These are phyloP conservation scores for Byssochlamys sp. DNA, from an alignment of 2,329 filamentous ascomycete species.

Conservation along the genomic window DNA sequence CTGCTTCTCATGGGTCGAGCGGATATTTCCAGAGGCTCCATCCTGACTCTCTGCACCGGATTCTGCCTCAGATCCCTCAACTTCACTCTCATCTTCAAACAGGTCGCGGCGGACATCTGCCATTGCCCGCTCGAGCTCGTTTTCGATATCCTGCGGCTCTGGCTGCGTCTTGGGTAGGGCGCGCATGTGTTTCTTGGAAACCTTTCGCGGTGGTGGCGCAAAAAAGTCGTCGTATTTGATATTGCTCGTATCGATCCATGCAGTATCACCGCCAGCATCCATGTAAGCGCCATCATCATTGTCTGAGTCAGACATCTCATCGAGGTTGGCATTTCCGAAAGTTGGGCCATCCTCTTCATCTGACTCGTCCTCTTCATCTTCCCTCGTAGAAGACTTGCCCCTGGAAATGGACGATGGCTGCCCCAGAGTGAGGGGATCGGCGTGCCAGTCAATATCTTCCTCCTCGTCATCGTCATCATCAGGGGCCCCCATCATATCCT, in stretches of 20 bases:
- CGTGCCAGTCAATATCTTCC: constrained; percentile 74
- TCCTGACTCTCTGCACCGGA: constrained; percentile 26
- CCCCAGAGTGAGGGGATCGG: constrained; percentile 55
- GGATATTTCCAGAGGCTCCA: constrained; percentile 12
- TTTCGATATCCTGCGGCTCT: constrained; percentile 42
- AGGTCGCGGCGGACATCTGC: constrained; percentile 78
- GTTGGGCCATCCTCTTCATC: constrained; percentile 65
- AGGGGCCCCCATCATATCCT: constrained; percentile 67
- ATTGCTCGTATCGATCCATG: constrained; percentile 68
- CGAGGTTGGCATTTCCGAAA: constrained; percentile 69
- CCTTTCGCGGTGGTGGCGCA: constrained; percentile 68
- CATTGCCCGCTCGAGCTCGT: constrained; percentile 73
- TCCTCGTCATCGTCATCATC: constrained; percentile 69
- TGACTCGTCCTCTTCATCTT: constrained; percentile 45
- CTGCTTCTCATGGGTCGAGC: constrained; percentile 73
- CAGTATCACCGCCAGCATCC: constrained; percentile 50
- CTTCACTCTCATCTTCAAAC: constrained; percentile 65
- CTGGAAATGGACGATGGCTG: constrained; percentile 4
- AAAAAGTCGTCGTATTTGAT: constrained; percentile 92
- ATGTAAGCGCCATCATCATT: constrained; percentile 50
- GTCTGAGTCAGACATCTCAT: constrained; percentile 48
- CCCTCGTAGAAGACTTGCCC: constrained; percentile 16
- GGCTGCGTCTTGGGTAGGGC: constrained; percentile 47
- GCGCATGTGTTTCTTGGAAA: constrained; percentile 44
- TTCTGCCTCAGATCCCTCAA: constrained; percentile 59